These are phyloP conservation scores for Neurospora terricola DNA, from an alignment of 495 filamentous ascomycete species.

Conservation along the genomic window DNA sequence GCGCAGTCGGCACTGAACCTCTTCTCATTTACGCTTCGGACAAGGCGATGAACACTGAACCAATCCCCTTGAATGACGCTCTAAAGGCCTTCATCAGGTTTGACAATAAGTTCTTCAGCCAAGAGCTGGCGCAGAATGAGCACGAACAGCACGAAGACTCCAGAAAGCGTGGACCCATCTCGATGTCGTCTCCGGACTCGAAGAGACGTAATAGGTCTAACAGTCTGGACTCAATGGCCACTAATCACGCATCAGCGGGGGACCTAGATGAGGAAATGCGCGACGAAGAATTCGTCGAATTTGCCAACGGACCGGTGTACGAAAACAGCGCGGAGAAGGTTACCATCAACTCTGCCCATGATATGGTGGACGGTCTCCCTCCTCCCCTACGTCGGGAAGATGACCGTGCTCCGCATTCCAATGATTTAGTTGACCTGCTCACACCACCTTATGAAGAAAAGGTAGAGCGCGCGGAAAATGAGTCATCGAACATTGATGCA, in stretches of 20 bases:
- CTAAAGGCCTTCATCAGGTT: conserved; percentile 32
- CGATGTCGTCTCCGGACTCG: conserved; percentile 7
- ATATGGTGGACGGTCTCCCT: not conserved
- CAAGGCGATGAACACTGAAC: conserved; percentile 23
- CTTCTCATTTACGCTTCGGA: conserved; percentile 36
- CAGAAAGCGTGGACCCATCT: conserved; percentile 9
- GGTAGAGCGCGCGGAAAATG: not conserved
- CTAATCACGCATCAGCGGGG: conserved; percentile 25
- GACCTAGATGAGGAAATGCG: conserved; percentile 19
- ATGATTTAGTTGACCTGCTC: not conserved
- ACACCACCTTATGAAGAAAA: conserved; percentile 3
- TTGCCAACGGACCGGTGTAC: not conserved
- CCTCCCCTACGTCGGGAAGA: not conserved
- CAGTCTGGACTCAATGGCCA: conserved; percentile 26
- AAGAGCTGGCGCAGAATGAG: conserved; percentile 26
- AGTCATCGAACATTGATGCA: not conserved
- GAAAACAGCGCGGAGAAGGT: not conserved
- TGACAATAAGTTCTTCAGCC: conserved; percentile 35
- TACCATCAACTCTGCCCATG: not conserved
- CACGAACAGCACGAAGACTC: conserved; percentile 3
- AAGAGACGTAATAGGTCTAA: conserved; percentile 15
- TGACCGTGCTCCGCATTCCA: not conserved
- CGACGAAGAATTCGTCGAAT: conserved; percentile 2
- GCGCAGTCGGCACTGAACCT: conserved; percentile 20
- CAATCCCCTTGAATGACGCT: conserved; percentile 26